phyloP scores from a whole-genome alignment of 1,139 yeast genomes.

The Lodderomyces orthopsilosis region DNA sequence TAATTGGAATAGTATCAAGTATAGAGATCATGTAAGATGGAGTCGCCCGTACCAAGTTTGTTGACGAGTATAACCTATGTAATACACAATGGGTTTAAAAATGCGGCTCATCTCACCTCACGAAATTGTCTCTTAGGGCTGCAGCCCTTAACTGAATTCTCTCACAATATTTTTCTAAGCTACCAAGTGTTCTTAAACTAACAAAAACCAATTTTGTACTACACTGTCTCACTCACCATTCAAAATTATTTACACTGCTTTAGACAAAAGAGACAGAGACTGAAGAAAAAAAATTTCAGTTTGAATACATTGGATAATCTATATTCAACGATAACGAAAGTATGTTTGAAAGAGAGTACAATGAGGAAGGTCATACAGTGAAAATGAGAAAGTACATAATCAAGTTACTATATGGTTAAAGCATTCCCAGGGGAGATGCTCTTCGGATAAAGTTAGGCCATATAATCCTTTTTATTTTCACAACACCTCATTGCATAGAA shows the following conservation, averaged over 20 bases:
- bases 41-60: too few relatives aligned
- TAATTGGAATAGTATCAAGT: conserved; percentile 4
- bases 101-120: too few relatives aligned
- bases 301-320: neutral
- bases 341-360: neutral
- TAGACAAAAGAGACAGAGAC: neutral
- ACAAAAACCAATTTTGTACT: neutral
- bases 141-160: neutral
- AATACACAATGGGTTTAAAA: too few relatives aligned
- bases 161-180: neutral
- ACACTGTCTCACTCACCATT: too few relatives aligned
- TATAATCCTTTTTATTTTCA: conserved; percentile 2
- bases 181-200: neutral
- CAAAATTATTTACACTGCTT: too few relatives aligned
- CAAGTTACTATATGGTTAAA: neutral
- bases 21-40: neutral
- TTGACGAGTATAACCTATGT: too few relatives aligned
- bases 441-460: neutral
- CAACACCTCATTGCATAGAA: neutral
- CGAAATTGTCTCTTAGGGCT: neutral
- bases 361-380: neutral
- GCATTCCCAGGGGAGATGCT: neutral
- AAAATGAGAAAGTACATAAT: neutral
- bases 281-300: conserved; percentile 2
- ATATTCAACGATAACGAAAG: conserved; percentile 2